Evolutionary conservation across 2,329 filamentous ascomycete genomes (phyloP).

Genomic region (Pseudogymnoascus pannorum): DNA sequence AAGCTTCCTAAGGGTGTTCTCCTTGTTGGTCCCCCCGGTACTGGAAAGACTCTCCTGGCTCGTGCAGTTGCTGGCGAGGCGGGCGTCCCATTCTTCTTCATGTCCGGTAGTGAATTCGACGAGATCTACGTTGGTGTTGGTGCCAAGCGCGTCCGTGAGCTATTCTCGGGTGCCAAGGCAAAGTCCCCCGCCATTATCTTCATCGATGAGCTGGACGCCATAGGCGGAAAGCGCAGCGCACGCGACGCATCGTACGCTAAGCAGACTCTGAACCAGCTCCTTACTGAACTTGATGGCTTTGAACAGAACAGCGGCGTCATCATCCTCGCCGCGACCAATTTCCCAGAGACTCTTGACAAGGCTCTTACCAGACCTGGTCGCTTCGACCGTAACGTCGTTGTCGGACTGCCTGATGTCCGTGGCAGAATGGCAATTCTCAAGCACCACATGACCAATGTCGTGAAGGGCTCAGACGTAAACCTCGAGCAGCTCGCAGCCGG

Average conservation of each 20-base stretch:
- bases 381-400: slow-evolving; percentile 87
- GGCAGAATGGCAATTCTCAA: slow-evolving; percentile 88
- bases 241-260: slow-evolving; percentile 92
- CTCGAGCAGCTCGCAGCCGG: slow-evolving; percentile 76
- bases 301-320: slow-evolving; percentile 92
- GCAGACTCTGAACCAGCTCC: slow-evolving; percentile 92
- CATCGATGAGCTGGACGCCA: slow-evolving; percentile 89
- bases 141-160: slow-evolving; percentile 88
- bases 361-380: slow-evolving; percentile 88
- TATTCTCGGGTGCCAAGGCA: slow-evolving; percentile 73
- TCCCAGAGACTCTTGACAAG: slow-evolving; percentile 89
- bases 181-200: slow-evolving; percentile 93
- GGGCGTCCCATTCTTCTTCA: slow-evolving; percentile 98
- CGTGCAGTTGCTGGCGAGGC: slow-evolving; percentile 94
- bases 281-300: slow-evolving; percentile 96
- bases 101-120: slow-evolving; percentile 98
- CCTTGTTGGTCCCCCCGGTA: slow-evolving; percentile 90
- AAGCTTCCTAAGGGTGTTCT: slow-evolving; percentile 96
- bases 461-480: slow-evolving; percentile 72
- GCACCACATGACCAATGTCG: slow-evolving; percentile 89
- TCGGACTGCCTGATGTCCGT: slow-evolving; percentile 84
- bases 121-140: slow-evolving; percentile 97
- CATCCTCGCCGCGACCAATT: slow-evolving; percentile 93
- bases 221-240: slow-evolving; percentile 88
- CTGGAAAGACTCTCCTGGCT: slow-evolving; percentile 92